Conservation (phyloP, 306 rosid genomes). For the Quercus aquifolioides region DNA sequence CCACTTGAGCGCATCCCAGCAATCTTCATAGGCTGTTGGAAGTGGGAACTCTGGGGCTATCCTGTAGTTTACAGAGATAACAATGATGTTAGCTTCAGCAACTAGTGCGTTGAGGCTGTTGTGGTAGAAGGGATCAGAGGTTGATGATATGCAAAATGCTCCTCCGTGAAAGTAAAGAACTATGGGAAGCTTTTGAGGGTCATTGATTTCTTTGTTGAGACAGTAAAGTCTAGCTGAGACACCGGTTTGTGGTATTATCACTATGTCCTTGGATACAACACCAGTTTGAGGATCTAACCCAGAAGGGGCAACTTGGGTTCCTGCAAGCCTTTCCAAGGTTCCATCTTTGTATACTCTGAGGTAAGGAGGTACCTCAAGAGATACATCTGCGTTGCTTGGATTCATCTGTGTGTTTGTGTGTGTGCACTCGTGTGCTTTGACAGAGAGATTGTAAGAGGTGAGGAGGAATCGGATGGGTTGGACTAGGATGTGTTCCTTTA, state of each 20-base stretch:
- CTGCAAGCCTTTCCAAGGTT: conserved; percentile 53
- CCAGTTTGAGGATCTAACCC: conserved; percentile 56
- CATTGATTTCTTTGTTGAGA: conserved; percentile 19
- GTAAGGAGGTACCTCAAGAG: conserved; percentile 61
- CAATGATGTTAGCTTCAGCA: conserved; percentile 44
- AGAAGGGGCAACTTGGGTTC: conserved; percentile 46
- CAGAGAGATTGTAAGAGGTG: too few relatives aligned
- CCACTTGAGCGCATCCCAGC: conserved; percentile 74
- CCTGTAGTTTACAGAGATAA: conserved; percentile 63
- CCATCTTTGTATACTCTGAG: conserved; percentile 61
- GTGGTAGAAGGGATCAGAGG: conserved; percentile 70
- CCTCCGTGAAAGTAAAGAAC: conserved; percentile 79
- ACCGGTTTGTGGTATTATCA: conserved; percentile 46
- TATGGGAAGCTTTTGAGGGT: conserved; percentile 44
- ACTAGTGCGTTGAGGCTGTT: conserved; percentile 62
- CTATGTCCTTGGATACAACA: conserved; percentile 69
- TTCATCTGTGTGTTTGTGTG: conserved; percentile 28
- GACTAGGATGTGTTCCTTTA: not conserved
- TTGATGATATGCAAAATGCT: conserved; percentile 59
- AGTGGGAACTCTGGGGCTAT: conserved; percentile 80
- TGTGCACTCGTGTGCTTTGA: not conserved
- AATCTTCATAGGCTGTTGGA: conserved; percentile 62
- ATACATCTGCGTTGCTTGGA: conserved; percentile 29
- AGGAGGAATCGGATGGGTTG: not conserved
- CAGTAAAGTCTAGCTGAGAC: conserved; percentile 62